Evolutionary conservation across 352 stramenopile genomes (phyloP).

Genomic region (Globisporangium recalcitrans): DNA sequence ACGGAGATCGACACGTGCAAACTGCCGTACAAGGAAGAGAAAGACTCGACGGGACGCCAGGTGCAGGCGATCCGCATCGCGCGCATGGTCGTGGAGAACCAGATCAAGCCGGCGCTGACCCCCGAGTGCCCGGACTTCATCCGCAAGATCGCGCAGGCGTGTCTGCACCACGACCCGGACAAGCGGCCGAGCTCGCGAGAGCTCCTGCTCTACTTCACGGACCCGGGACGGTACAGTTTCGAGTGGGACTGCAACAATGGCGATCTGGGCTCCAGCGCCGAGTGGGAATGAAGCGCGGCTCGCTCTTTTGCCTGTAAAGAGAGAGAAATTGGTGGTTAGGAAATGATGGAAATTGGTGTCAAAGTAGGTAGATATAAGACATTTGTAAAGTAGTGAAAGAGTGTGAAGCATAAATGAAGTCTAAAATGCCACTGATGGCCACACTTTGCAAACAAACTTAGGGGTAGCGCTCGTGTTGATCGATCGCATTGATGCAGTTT

Average conservation of each 20-base stretch:
- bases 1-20: conserved; percentile 46
- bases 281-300: conserved; percentile 13
- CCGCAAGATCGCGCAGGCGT: conserved; percentile 8
- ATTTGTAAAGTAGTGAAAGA: neutral
- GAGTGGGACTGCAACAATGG: conserved; percentile 5
- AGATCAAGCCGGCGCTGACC: conserved; percentile 9
- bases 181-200: conserved; percentile 4
- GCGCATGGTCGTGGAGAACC: conserved; percentile 10
- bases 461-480: neutral
- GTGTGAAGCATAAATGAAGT: neutral
- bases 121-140: conserved; percentile 6
- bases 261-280: conserved; percentile 1
- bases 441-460: neutral
- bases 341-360: neutral
- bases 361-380: neutral
- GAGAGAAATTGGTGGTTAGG: neutral
- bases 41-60: conserved; percentile 8
- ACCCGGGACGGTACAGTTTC: conserved; percentile 9
- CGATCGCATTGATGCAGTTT: neutral
- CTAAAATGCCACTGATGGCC: neutral
- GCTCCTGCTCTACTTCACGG: conserved; percentile 7
- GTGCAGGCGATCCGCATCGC: conserved; percentile 14
- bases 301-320: conserved; percentile 8
- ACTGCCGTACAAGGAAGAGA: conserved; percentile 26
- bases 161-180: conserved; percentile 13